Percentiles rank a stretch among this genome's conserved stretches.
These are phyloP conservation scores for Entelexis paramagnoliae DNA, from an alignment of 1,139 yeast genomes.

Conservation along the genomic window DNA sequence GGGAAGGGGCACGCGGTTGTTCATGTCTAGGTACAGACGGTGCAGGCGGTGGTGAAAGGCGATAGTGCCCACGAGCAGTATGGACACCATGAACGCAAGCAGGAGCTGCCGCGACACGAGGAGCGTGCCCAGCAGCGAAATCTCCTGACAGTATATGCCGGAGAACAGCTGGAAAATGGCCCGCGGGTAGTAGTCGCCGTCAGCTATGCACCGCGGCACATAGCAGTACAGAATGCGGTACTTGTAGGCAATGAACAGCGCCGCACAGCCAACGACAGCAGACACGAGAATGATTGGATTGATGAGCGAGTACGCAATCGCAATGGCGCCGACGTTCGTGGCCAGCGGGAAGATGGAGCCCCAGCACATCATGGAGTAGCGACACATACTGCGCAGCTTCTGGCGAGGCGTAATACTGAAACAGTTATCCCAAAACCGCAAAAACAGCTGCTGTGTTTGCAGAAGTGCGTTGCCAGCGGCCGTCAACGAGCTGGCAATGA, in stretches of 20 bases:
- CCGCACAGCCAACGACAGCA: conserved; percentile 46
- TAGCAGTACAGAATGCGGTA: conserved; percentile 44
- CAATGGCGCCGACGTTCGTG: conserved; percentile 67
- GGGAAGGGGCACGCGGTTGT: conserved; percentile 21
- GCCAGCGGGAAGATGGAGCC: conserved; percentile 69
- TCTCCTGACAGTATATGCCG: conserved; percentile 71
- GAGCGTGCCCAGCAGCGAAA: conserved; percentile 53
- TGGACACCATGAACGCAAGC: conserved; percentile 15
- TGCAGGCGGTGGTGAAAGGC: conserved; percentile 18
- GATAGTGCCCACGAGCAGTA: conserved; percentile 17
- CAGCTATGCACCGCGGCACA: conserved; percentile 33
- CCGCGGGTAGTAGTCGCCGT: conserved; percentile 42
- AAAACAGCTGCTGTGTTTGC: conserved; percentile 17
- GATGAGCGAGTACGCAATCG: conserved; percentile 62
- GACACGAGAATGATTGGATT: conserved; percentile 67
- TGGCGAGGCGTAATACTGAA: conserved; percentile 47
- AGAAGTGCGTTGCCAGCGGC: conserved; percentile 22
- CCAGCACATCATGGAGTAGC: conserved; percentile 48
- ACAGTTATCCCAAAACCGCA: conserved; percentile 9
- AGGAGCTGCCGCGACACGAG: conserved; percentile 20
- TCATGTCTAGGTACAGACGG: conserved; percentile 16
- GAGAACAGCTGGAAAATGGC: conserved; percentile 67
- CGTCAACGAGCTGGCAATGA: conserved; percentile 33
- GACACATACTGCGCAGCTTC: conserved; percentile 40
- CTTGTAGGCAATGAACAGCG: conserved; percentile 57